phyloP scores from a whole-genome alignment of 1,284 basidiomycete genomes.

The Cryptococcus hybrid region DNA sequence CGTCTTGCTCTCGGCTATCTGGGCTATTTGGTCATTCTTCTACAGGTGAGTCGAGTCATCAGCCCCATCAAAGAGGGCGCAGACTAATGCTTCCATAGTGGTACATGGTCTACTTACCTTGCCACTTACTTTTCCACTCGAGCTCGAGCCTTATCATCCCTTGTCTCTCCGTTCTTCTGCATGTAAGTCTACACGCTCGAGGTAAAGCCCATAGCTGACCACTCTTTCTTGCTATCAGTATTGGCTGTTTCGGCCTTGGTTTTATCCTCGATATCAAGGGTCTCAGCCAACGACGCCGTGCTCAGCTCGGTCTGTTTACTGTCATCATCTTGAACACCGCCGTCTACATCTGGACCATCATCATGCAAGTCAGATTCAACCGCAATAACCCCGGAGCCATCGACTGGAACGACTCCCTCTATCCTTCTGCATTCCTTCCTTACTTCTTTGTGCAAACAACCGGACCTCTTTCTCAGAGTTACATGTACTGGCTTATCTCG shows the following conservation, averaged over 20 bases:
- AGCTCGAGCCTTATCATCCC: conserved; percentile 22
- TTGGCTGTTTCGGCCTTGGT: conserved; percentile 27
- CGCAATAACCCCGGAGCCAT: conserved; percentile 15
- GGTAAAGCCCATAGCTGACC: background rate
- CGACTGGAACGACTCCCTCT: conserved; percentile 22
- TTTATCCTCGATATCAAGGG: conserved; percentile 24
- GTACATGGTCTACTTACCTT: conserved; percentile 22
- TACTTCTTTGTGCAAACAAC: conserved; percentile 31
- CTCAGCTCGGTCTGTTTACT: conserved; percentile 22
- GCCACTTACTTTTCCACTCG: conserved; percentile 24
- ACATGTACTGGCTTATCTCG: conserved; percentile 31
- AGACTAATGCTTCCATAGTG: background rate
- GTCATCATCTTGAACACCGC: conserved; percentile 20
- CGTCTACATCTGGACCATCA: conserved; percentile 25
- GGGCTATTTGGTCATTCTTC: conserved; percentile 25
- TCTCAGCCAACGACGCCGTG: conserved; percentile 22
- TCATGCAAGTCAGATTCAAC: conserved; percentile 19
- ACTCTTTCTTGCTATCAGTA: conserved; percentile 4
- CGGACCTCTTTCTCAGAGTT: conserved; percentile 27
- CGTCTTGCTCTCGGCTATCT: conserved; percentile 9
- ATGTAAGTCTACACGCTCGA: conserved; percentile 11
- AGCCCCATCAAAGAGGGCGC: background rate
- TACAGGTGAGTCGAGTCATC: conserved; percentile 10
- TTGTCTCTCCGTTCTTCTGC: conserved; percentile 28
- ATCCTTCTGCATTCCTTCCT: conserved; percentile 22